Evolutionary conservation across 768 basidiomycete species (phyloP), one percentile per base, ranked within the genome.

Genomic region (Rhizopogon roseolus): DNA sequence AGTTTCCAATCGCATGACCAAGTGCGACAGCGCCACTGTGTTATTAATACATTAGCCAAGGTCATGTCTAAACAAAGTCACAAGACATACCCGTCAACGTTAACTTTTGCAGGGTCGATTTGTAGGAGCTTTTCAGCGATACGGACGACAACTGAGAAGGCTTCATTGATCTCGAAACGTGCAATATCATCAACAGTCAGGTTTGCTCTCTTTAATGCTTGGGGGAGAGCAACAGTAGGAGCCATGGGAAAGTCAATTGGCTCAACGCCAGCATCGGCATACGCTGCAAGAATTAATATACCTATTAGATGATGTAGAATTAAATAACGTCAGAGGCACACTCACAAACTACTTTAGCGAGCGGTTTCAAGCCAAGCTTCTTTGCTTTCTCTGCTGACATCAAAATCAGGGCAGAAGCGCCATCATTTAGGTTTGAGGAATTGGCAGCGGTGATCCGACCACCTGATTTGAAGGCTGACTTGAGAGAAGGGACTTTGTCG

Each of bases 231-330:
- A 58, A 90, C 78, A 6, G 96, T 90, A 11, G 97, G 97, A 22
- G 97, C 97, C 61, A 83, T 79, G 40, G 97, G 96, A 84, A 99
- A 99, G 72, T 98, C 93, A 60, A 98, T 88, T 28, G 97, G 97
- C 17, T 93, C 92, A 58, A 95, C 88, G 63, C 97, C 97, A 58
- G 88, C 93, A 74, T 99, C 97, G 55, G 97, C 93, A 73, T 91
- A 98, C 6, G 93, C 95, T 98, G 9, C 9, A 9, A 22, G 36
- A 48, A 13, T 19, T 19, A 5, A 6, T 13, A 27, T 16, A 7
- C 29, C 9, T 29, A 48, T 36, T 8, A 48, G 32, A 36, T 19
- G 14, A 22, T 19, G 34, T 16, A 22, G 5, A 25, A 52, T 6
- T 34, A 8, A 7, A 54, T 40, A 46, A 28, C 19, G 29, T 32